Percentiles rank a stretch among this genome's conserved stretches.
These are phyloP conservation scores for Striga asiatica DNA, from an alignment of 257 asterid species.

Conservation along the genomic window DNA sequence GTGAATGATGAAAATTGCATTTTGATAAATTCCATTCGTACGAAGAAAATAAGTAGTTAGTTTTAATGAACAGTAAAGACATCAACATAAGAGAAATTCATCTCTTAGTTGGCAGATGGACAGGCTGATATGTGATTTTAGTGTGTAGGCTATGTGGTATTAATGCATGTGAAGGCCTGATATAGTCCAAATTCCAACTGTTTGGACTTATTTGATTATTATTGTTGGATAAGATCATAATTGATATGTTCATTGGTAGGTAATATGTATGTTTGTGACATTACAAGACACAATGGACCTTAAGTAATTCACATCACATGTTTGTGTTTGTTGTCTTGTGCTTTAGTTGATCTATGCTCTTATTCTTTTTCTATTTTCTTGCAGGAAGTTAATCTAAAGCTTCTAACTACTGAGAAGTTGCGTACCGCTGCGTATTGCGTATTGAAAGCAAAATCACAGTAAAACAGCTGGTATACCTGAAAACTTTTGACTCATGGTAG, in stretches of 20 bases:
- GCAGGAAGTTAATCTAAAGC: slow-evolving; percentile 40
- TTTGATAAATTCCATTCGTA: slow-evolving; percentile 13
- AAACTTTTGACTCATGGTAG: slow-evolving; percentile 26
- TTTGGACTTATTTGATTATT: slow-evolving; percentile 18
- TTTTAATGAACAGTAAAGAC: slow-evolving; percentile 19
- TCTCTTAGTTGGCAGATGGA: slow-evolving; percentile 24
- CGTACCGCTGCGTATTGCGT: slow-evolving; percentile 34
- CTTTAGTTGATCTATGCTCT: neutral
- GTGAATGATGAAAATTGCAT: slow-evolving; percentile 8
- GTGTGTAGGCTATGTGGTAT: slow-evolving; percentile 10
- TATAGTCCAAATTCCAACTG: slow-evolving; percentile 33
- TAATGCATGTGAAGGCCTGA: slow-evolving; percentile 21
- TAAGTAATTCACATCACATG: slow-evolving; percentile 26
- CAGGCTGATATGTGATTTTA: slow-evolving; percentile 16
- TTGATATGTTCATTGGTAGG: slow-evolving; percentile 37
- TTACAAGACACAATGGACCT: slow-evolving; percentile 31
- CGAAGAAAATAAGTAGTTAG: slow-evolving; percentile 20
- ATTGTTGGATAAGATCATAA: slow-evolving; percentile 20
- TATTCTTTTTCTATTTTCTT: slow-evolving; percentile 13
- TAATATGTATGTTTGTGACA: slow-evolving; percentile 12
- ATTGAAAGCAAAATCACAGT: slow-evolving; percentile 17
- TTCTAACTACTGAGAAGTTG: slow-evolving; percentile 40
- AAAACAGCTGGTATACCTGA: slow-evolving; percentile 29
- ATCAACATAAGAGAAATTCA: slow-evolving; percentile 12
- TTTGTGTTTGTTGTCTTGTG: slow-evolving; percentile 17